Base-by-base conservation (phyloP, 2,329 filamentous ascomycete genomes). In the Neofusicoccum cordaticola region DNA sequence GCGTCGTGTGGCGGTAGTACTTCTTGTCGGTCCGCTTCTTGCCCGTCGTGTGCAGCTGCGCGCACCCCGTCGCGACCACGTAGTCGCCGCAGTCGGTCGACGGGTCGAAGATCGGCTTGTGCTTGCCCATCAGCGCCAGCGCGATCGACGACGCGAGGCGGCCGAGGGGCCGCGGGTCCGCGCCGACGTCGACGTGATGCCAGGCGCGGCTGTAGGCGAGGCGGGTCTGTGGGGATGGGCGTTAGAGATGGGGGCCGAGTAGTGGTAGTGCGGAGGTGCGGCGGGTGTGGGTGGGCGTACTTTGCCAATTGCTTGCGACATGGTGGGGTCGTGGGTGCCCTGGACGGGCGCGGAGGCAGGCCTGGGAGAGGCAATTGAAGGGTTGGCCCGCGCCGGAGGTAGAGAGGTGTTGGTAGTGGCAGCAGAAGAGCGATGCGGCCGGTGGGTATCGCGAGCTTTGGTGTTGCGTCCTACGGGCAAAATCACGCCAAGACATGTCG, bases 71-170 rank as follows among this genome's bases (percentile, higher is more conserved):
- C 60, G 95, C 93, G 0, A 99, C 94, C 12, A 99, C 93, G 79
- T 99, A 99, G 86, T 99, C 95, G 71, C 95, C 95, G 84, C 95
- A 98, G 84, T 99, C 95, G 67, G 93, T 97, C 22, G 93, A 97
- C 1, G 95, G 95, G 80, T 98, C 92, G 82, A 88, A 99, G 78
- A 95, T 97, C 22, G 95, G 95, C 82, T 99, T 99, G 85, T 99
- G 90, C 84, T 99, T 99, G 81, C 95, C 95, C 93, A 98, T 97
- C 61, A 97, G 87, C 66, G 92, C 84, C 62, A 89, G 83, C 67
- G 93, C 94, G 78, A 97, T 97, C 68, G 90, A 88, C 62, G 90
- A 92, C 67, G 94, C 94, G 60, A 97, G 85, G 47, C 94, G 92
- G 71, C 94, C 94, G 45, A 97, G 89, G n/a, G 92, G 88, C 13